Percentiles rank a stretch among this genome's conserved stretches.
Conservation (phyloP, 148 eudicot species). For the Amaranthus palmeri region DNA sequence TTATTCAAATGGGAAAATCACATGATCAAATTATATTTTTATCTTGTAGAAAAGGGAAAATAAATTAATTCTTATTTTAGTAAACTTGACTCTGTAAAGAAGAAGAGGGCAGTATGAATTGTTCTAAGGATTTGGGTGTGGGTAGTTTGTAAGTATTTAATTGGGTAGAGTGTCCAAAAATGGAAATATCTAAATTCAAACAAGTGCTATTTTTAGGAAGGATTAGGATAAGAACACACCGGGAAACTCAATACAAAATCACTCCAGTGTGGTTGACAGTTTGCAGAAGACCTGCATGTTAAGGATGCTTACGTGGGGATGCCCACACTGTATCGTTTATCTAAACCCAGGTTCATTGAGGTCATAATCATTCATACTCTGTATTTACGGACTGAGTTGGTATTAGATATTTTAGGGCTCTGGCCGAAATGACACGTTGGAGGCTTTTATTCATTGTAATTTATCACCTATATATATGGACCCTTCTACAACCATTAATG, state of each 20-base stretch:
- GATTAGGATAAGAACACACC: constrained; percentile 26
- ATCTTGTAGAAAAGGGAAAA: too few relatives aligned
- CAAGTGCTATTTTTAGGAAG: constrained; percentile 9
- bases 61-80: background rate
- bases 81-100: constrained; percentile 9
- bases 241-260: constrained; percentile 17
- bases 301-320: constrained; percentile 14
- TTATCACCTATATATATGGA: too few relatives aligned
- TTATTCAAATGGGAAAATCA: constrained; percentile 5
- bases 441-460: too few relatives aligned
- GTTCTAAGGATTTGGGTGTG: constrained; percentile 16
- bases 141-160: background rate
- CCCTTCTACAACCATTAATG: too few relatives aligned
- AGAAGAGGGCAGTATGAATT: constrained; percentile 7
- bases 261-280: constrained; percentile 23
- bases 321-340: background rate
- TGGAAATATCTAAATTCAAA: background rate
- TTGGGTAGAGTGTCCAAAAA: constrained; percentile 13
- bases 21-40: constrained; percentile 10
- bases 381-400: too few relatives aligned
- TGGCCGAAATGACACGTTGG: too few relatives aligned
- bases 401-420: too few relatives aligned
- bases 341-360: background rate
- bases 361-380: background rate
- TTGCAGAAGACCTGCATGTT: constrained; percentile 24